These are phyloP conservation scores for Leccinum rimulosum DNA, from an alignment of 768 basidiomycete species.

Conservation along the genomic window DNA sequence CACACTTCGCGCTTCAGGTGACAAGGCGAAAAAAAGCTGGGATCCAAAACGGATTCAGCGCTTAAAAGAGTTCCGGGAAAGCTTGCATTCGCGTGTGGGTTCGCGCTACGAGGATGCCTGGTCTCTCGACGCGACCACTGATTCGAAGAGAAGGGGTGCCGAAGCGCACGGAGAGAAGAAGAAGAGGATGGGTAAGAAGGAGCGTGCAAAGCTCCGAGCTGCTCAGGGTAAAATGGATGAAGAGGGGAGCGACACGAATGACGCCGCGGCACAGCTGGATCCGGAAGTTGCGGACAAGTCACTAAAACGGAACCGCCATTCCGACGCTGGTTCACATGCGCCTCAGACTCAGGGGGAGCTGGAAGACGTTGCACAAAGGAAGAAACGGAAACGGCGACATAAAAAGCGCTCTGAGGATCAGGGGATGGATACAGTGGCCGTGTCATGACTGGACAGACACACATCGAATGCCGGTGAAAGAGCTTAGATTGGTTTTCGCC, in stretches of 20 bases:
- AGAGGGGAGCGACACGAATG: constrained; percentile 1
- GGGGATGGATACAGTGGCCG: background rate
- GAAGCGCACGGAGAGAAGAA: constrained; percentile 37
- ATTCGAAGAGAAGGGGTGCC: constrained; percentile 2
- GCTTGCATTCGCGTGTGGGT: constrained; percentile 45
- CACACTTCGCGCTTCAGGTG: constrained; percentile 9
- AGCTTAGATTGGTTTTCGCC: background rate
- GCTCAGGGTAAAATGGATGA: constrained; percentile 17
- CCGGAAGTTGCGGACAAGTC: background rate
- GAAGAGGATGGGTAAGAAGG: constrained; percentile 72
- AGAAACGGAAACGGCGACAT: constrained; percentile 43
- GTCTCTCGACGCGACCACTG: constrained; percentile 9
- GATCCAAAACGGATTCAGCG: constrained; percentile 61
- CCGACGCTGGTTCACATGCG: constrained; percentile 8
- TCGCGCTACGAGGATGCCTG: constrained; percentile 17
- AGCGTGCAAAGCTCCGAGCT: constrained; percentile 53
- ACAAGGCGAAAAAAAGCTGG: constrained; percentile 42
- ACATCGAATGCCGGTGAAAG: background rate
- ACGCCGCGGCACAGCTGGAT: background rate
- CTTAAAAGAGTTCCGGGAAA: constrained; percentile 69
- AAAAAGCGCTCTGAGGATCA: constrained; percentile 29
- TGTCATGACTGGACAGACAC: background rate
- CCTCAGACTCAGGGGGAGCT: constrained; percentile 6
- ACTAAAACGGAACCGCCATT: constrained; percentile 20
- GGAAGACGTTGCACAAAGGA: constrained; percentile 22